Base-by-base conservation (phyloP, 2,329 filamentous ascomycete species). In the Xenosphaeropsis pyriputrescens region DNA sequence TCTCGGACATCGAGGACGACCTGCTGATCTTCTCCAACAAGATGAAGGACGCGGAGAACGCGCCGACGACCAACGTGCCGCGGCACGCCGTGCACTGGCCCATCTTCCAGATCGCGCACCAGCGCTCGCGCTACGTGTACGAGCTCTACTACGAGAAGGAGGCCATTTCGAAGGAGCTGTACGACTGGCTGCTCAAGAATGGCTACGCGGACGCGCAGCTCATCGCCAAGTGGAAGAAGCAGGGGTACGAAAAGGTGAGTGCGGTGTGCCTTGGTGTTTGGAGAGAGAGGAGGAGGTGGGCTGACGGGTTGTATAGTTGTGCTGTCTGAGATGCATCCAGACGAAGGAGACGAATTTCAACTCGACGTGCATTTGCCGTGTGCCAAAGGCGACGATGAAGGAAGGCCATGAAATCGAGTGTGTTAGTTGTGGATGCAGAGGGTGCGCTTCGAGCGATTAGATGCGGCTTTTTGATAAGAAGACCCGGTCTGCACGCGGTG, bases 301-400 rank as follows among this genome's bases (percentile, higher is more conserved):
- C 32, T 35, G n/a, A 36, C 9, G 19, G 44, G 41, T 37, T 44
- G 33, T 38, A 26, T 52, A 91, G 83, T 64, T 98, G 32, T 98
- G 91, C 61, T 98, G 91, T 58, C 67, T 95, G 39, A 76, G 88
- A 44, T 98, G 91, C 60, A 89, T 98, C 40, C 91, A 98, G 61
- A 95, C 91, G n/a, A 96, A 96, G 61, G 91, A 98, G 67, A 98
- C 91, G 19, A 98, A 98, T 60, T 98, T 96, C 66, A 91, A 89
- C 59, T 83, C 85, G 46, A 98, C 89, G 1, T 98, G 91, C 57
- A 91, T 98, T 53, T 98, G 91, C 59, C 83, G 91, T 37, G 89
- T 98, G 36, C 91, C 91, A 2, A 80, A 82, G 55, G 79, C 85
- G 22, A 75, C 93, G 57, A 62, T 98, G 54, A 94, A 94, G 60